Percentiles rank a stretch among this genome's conserved stretches.
Conservation (phyloP, 192 early-diverging fungal species). For the Coemansia reversa region DNA sequence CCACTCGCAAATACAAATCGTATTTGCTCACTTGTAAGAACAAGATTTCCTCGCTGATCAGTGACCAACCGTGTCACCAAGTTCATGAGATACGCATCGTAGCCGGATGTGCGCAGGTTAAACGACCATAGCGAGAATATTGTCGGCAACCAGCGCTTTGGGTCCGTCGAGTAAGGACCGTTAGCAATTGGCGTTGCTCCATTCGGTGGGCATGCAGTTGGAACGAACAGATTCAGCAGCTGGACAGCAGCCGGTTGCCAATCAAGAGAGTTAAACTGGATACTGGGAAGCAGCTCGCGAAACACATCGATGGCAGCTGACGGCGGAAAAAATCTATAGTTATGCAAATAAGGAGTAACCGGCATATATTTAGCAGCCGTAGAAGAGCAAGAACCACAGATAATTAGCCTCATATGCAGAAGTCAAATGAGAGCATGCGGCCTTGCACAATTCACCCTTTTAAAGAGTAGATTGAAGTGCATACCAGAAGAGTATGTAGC, state of each 20-base stretch:
- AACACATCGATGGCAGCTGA: conserved; percentile 71
- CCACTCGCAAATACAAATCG: conserved; percentile 53
- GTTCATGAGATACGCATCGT: conserved; percentile 70
- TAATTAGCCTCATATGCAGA: neutral
- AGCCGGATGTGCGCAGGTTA: conserved; percentile 57
- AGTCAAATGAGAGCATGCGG: neutral
- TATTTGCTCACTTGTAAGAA: conserved; percentile 41
- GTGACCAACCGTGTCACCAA: conserved; percentile 69
- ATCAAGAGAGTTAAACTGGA: conserved; percentile 69
- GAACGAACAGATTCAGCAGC: conserved; percentile 68
- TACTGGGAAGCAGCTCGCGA: conserved; percentile 70
- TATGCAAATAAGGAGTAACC: neutral
- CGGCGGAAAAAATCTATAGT: conserved; percentile 65
- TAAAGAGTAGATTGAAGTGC: neutral
- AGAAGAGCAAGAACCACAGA: neutral
- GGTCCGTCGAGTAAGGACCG: conserved; percentile 27
- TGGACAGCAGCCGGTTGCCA: conserved; percentile 59
- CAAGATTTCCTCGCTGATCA: conserved; percentile 36
- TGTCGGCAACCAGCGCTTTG: conserved; percentile 73
- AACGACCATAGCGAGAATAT: conserved; percentile 83
- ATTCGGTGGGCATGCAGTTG: conserved; percentile 38
- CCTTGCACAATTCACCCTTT: neutral
- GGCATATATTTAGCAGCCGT: neutral
- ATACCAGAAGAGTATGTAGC: neutral
- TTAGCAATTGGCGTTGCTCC: conserved; percentile 8